Evolutionary conservation across 441 rosid species (phyloP).

Genomic region (Populus tomentosa): DNA sequence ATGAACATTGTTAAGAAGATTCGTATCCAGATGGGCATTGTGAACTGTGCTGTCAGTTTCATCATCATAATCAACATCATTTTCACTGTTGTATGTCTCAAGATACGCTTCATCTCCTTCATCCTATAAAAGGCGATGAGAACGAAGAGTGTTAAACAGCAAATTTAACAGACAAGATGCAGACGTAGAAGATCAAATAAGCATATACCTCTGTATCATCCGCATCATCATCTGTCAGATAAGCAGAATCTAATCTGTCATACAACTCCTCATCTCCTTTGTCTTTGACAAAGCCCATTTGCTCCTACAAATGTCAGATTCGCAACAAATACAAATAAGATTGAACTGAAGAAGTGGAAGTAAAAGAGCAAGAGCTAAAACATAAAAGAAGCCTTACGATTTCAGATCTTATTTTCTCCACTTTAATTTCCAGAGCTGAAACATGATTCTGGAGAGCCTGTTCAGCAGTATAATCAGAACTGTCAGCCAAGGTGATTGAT

Average conservation of each 20-base stretch:
- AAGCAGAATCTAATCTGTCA: constrained; percentile 56
- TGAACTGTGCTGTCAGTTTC: constrained; percentile 12
- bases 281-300: constrained; percentile 54
- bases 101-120: constrained; percentile 55
- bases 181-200: constrained; percentile 1
- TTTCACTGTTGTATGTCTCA: constrained; percentile 33
- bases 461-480: constrained; percentile 17
- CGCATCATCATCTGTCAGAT: constrained; percentile 52
- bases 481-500: constrained; percentile 3
- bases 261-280: constrained; percentile 58
- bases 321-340: constrained; percentile 5
- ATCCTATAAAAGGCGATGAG: constrained; percentile 33
- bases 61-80: constrained; percentile 29
- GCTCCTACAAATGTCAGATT: constrained; percentile 36
- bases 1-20: constrained; percentile 20
- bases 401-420: constrained; percentile 65
- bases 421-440: constrained; percentile 43
- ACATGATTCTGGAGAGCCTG: constrained; percentile 83
- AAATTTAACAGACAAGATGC: not conserved
- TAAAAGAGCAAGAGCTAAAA: constrained; percentile 10
- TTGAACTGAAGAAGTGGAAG: not conserved
- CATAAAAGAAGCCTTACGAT: constrained; percentile 47
- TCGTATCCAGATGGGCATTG: constrained; percentile 21
- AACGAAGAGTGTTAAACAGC: not conserved
- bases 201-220: constrained; percentile 45